Evolutionary conservation across 352 stramenopile genomes (phyloP).

Genomic region (Pythium insidiosum): DNA sequence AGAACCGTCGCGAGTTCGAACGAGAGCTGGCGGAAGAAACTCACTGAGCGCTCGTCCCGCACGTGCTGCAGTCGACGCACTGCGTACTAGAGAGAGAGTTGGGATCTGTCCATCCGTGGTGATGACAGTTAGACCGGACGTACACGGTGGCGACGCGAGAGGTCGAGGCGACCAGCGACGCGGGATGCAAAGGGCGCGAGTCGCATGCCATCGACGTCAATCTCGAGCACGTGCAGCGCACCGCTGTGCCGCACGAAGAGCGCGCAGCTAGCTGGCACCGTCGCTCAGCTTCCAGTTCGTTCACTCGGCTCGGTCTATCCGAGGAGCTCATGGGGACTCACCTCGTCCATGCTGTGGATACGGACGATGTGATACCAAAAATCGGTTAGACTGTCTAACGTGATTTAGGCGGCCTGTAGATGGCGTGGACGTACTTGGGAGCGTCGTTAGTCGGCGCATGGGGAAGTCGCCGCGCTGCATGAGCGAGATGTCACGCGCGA

Average conservation of each 20-base stretch:
- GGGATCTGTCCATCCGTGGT: neutral
- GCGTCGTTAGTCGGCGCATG: slow-evolving; percentile 24
- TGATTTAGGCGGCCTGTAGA: no score
- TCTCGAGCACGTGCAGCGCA: slow-evolving; percentile 15
- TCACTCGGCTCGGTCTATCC: neutral
- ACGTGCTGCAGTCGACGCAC: slow-evolving; percentile 33
- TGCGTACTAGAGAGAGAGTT: slow-evolving; percentile 22
- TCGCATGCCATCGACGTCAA: slow-evolving; percentile 9
- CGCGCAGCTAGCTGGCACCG: no score
- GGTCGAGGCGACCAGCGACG: neutral
- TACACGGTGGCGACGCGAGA: neutral
- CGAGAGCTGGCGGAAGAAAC: slow-evolving; percentile 20
- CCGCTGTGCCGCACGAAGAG: slow-evolving; percentile 16
- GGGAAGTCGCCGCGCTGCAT: slow-evolving; percentile 46
- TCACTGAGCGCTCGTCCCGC: slow-evolving; percentile 9
- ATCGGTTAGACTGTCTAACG: no score
- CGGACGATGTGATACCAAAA: no score
- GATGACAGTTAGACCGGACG: neutral
- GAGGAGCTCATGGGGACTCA: no score
- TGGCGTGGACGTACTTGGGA: slow-evolving; percentile 33
- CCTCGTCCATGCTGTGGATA: slow-evolving; percentile 16
- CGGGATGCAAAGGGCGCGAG: slow-evolving; percentile 12
- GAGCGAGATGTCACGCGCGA: slow-evolving; percentile 34
- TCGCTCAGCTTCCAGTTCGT: neutral
- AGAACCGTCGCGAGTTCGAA: slow-evolving; percentile 27